phyloP scores from a whole-genome alignment of 108 stramenopile genomes.

The Mediolabrus comicus region DNA sequence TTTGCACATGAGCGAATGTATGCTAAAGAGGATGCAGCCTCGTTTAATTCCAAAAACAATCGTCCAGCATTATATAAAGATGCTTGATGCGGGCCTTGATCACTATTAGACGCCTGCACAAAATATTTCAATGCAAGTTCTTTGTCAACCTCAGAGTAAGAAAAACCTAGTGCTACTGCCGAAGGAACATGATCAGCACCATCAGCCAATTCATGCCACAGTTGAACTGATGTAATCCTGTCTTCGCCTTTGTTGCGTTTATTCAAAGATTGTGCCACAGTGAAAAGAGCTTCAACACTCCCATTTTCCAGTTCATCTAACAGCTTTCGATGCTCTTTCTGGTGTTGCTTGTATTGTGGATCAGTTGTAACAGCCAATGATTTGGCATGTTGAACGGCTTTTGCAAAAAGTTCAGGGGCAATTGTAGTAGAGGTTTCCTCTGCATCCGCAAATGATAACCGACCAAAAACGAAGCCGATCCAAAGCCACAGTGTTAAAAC shows the following conservation, averaged over 20 bases:
- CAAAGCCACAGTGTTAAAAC: not conserved
- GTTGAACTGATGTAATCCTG: slow-evolving; percentile 30
- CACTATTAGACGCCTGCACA: slow-evolving; percentile 14
- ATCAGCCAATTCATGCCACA: slow-evolving; percentile 43
- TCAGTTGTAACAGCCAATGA: slow-evolving; percentile 23
- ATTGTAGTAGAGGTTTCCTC: not conserved
- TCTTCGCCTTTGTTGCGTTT: slow-evolving; percentile 26
- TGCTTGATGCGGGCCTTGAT: slow-evolving; percentile 38
- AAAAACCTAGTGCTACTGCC: slow-evolving; percentile 34
- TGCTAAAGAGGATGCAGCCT: slow-evolving; percentile 20
- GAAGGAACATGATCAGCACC: slow-evolving; percentile 28
- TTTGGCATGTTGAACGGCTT: slow-evolving; percentile 32
- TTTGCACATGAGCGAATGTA: slow-evolving; percentile 38
- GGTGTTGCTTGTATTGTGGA: slow-evolving; percentile 13
- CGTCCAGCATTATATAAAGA: slow-evolving; percentile 38
- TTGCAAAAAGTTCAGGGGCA: slow-evolving; percentile 29
- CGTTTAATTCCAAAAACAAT: slow-evolving; percentile 34
- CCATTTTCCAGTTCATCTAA: slow-evolving; percentile 26
- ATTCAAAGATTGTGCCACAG: slow-evolving; percentile 27
- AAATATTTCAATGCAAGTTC: slow-evolving; percentile 38
- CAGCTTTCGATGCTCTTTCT: slow-evolving; percentile 10
- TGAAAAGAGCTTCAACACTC: slow-evolving; percentile 29
- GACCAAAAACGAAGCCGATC: not conserved
- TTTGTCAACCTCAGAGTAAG: slow-evolving; percentile 42
- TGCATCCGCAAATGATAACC: not conserved